Conservation (phyloP, 768 basidiomycete genomes). For the Mycena amicta region DNA sequence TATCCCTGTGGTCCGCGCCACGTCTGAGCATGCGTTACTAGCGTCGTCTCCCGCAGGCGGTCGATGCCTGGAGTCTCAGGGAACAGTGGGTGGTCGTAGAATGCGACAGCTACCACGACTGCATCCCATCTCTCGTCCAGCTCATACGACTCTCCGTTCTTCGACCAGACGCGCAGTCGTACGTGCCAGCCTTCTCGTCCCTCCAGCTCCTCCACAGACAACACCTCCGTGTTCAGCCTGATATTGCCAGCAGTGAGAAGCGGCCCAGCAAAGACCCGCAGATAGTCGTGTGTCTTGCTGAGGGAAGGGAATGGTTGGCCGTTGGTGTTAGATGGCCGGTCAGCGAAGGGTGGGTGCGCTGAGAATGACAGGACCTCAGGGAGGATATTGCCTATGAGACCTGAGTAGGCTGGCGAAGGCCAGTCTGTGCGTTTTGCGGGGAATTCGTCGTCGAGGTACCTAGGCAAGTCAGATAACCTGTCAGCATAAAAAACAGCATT, state of each 20-base stretch:
- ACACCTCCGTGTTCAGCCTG: slow-evolving; percentile 44
- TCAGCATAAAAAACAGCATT: too few relatives aligned
- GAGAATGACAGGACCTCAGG: slow-evolving; percentile 47
- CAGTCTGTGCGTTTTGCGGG: slow-evolving; percentile 41
- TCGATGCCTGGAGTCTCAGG: slow-evolving; percentile 47
- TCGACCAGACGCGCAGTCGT: slow-evolving; percentile 38
- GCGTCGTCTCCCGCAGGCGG: slow-evolving; percentile 32
- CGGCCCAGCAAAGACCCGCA: slow-evolving; percentile 38
- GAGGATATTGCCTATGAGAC: slow-evolving; percentile 52
- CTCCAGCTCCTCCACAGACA: slow-evolving; percentile 37
- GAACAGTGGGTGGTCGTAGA: slow-evolving; percentile 49
- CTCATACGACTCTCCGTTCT: slow-evolving; percentile 38
- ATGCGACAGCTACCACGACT: slow-evolving; percentile 48
- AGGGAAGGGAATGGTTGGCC: slow-evolving; percentile 46
- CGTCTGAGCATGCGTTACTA: slow-evolving; percentile 44
- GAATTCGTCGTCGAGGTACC: slow-evolving; percentile 34
- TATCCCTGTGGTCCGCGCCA: slow-evolving; percentile 44
- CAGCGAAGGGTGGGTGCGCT: slow-evolving; percentile 35
- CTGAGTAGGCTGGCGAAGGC: slow-evolving; percentile 52
- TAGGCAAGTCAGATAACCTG: slow-evolving; percentile 14
- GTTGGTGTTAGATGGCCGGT: slow-evolving; percentile 23
- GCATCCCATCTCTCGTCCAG: slow-evolving; percentile 49
- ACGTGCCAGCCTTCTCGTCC: slow-evolving; percentile 40
- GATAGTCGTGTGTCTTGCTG: slow-evolving; percentile 39
- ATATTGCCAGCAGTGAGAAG: slow-evolving; percentile 36